phyloP scores from a whole-genome alignment of 1,284 basidiomycete species.

The Rhodotorula mucilaginosa region DNA sequence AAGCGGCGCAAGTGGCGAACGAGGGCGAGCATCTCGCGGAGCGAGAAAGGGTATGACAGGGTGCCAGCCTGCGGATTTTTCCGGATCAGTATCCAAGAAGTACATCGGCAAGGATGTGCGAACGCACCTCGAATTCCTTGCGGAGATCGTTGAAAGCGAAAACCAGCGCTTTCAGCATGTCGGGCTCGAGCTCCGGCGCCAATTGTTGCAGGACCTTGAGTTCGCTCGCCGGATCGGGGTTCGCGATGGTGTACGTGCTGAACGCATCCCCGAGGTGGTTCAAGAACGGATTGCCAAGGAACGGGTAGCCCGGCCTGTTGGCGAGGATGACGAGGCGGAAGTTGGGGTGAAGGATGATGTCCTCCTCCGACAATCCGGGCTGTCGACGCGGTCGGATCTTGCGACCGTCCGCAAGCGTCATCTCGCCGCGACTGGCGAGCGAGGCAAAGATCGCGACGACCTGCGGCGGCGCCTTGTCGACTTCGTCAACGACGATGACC shows the following conservation, averaged over 20 bases:
- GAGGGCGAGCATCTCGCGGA: constrained; percentile 50
- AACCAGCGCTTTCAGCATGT: constrained; percentile 46
- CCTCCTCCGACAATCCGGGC: neutral
- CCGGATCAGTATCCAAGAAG: neutral
- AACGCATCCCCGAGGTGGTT: constrained; percentile 49
- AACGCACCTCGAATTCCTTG: constrained; percentile 44
- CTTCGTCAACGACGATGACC: constrained; percentile 51
- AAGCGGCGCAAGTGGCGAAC: constrained; percentile 49
- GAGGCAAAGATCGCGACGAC: constrained; percentile 50
- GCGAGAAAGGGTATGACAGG: constrained; percentile 47
- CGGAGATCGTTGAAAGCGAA: constrained; percentile 49
- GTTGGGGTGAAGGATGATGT: constrained; percentile 44
- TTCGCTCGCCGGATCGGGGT: constrained; percentile 48
- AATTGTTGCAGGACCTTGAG: constrained; percentile 46
- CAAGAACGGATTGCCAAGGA: constrained; percentile 46
- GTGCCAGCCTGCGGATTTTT: neutral
- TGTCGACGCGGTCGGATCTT: constrained; percentile 22
- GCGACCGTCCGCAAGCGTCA: constrained; percentile 48
- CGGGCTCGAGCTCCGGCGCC: constrained; percentile 42
- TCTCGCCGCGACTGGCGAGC: constrained; percentile 49
- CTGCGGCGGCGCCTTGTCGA: constrained; percentile 49
- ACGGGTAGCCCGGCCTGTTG: constrained; percentile 45
- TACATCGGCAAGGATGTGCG: neutral
- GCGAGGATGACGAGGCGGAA: constrained; percentile 50
- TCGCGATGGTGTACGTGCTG: constrained; percentile 47